A percentile compares a stretch with the other conserved stretches of the same genome.
Conservation (phyloP, 2,329 filamentous ascomycete genomes). For the Fusarium verticillioides region DNA sequence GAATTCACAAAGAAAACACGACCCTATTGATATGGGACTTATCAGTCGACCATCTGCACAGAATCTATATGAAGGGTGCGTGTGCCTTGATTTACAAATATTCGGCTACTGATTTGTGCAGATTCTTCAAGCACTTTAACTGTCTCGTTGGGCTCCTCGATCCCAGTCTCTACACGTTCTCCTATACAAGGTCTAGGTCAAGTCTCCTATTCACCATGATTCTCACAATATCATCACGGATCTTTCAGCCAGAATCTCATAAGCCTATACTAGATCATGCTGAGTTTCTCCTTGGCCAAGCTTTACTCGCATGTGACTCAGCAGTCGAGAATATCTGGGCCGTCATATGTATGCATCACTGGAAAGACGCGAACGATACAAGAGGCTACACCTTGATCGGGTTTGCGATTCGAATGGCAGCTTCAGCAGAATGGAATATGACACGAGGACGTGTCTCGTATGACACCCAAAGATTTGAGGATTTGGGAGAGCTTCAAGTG, state of each 20-base stretch:
- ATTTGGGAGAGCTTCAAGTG: background rate
- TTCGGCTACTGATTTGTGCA: background rate
- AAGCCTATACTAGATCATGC: background rate
- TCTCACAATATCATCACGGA: background rate
- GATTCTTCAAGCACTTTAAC: constrained; percentile 3
- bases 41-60: background rate
- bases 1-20: accelerated
- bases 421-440: background rate
- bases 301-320: background rate
- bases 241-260: background rate
- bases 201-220: background rate
- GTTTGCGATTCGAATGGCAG: background rate
- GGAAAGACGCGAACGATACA: background rate
- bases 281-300: background rate
- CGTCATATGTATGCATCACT: constrained; percentile 1
- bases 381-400: background rate
- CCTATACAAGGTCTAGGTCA: background rate
- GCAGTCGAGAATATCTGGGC: constrained; percentile 2
- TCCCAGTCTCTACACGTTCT: background rate
- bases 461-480: accelerated
- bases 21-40: background rate
- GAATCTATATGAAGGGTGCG: background rate
- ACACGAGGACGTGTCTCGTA: accelerated
- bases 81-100: accelerated
- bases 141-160: background rate